These are phyloP conservation scores for Arthrinium phaeospermum DNA, from an alignment of 2,329 filamentous ascomycete species.

Conservation along the genomic window DNA sequence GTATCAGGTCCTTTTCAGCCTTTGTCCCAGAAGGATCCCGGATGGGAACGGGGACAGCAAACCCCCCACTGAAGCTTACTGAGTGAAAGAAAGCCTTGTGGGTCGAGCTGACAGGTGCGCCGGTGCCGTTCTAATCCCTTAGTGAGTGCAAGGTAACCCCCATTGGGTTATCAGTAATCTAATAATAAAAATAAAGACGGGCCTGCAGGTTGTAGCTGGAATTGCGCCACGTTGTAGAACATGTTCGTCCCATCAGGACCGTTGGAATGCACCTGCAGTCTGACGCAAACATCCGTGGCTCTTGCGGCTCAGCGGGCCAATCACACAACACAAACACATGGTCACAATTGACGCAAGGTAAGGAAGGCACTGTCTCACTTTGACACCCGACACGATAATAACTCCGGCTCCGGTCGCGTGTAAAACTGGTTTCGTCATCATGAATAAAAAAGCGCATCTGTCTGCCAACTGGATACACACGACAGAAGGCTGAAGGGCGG, in stretches of 20 bases:
- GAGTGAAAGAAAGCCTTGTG: not conserved
- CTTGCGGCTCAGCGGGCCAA: not conserved
- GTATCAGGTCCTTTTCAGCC: not conserved
- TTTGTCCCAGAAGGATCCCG: not conserved
- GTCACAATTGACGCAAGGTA: not conserved
- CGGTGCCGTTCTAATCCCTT: not conserved
- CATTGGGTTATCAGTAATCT: not conserved
- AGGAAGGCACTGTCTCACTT: not conserved
- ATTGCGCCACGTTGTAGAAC: slow-evolving; percentile 4
- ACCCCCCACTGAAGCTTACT: not conserved
- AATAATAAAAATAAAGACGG: not conserved
- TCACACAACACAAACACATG: not conserved
- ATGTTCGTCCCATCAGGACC: not conserved
- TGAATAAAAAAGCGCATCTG: not conserved
- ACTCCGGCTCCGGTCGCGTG: not conserved
- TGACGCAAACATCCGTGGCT: not conserved
- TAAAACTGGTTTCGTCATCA: not conserved
- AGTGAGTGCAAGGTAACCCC: not conserved
- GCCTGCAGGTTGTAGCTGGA: not conserved
- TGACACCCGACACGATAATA: not conserved
- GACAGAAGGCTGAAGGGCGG: not conserved
- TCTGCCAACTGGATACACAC: too few relatives aligned
- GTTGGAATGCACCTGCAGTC: slow-evolving; percentile 7
- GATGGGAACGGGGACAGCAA: not conserved
- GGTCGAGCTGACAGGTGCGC: not conserved